A percentile compares a stretch with the other conserved stretches of the same genome.
These are phyloP conservation scores for Torrubiellomyces zombiae DNA, from an alignment of 2,329 filamentous ascomycete species.

Conservation along the genomic window DNA sequence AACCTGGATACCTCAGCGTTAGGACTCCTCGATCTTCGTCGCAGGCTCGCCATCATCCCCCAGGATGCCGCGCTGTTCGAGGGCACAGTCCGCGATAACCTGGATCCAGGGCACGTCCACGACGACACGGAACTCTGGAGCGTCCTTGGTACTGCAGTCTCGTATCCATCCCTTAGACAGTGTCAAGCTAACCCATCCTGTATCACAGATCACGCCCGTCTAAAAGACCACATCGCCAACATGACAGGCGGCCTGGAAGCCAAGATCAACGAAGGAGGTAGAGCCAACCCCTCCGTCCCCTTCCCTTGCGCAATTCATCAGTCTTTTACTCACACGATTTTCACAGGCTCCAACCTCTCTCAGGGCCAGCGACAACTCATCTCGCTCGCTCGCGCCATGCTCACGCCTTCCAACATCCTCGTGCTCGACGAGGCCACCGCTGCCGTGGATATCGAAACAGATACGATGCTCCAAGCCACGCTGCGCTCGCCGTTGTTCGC, in stretches of 20 bases:
- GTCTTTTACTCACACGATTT: conserved; percentile 2
- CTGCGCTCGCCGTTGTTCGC: conserved; percentile 54
- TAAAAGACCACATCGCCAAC: conserved; percentile 73
- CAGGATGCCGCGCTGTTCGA: conserved; percentile 95
- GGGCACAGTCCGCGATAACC: conserved; percentile 81
- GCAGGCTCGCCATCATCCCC: conserved; percentile 87
- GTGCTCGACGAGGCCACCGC: conserved; percentile 95
- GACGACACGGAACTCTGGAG: conserved; percentile 97
- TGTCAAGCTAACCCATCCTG: conserved; percentile 7
- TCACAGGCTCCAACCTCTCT: conserved; percentile 78
- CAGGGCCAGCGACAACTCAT: conserved; percentile 90
- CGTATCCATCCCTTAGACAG: conserved; percentile 2
- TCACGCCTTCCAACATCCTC: conserved; percentile 92
- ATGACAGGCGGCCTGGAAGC: conserved; percentile 89
- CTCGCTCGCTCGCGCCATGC: conserved; percentile 79
- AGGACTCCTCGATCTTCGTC: conserved; percentile 72
- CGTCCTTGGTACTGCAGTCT: conserved; percentile 54
- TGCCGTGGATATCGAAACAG: conserved; percentile 50
- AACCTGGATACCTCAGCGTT: conserved; percentile 77
- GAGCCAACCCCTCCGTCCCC: conserved; percentile 19
- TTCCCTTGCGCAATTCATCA: conserved; percentile 5
- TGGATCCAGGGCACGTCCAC: conserved; percentile 86
- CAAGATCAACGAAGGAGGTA: conserved; percentile 83
- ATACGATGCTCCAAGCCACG: conserved; percentile 48
- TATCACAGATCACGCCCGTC: conserved; percentile 63